Conservation (phyloP, 2,329 filamentous ascomycete species). For the Claviceps citrina region DNA sequence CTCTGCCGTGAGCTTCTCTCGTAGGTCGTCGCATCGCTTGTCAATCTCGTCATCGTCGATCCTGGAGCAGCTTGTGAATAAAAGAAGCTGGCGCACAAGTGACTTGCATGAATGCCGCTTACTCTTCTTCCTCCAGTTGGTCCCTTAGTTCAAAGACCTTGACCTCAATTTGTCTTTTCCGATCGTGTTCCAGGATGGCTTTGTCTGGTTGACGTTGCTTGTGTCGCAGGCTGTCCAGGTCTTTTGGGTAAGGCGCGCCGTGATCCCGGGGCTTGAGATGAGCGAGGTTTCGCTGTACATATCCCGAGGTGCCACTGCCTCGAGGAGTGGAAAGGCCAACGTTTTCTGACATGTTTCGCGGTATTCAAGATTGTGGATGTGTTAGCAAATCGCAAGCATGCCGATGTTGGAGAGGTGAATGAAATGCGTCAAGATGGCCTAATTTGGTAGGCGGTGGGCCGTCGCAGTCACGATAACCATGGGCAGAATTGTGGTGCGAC, state of each 20-base stretch:
- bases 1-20: constrained; percentile 25
- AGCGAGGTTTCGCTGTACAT: constrained; percentile 90
- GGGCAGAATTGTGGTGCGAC: constrained; percentile 16
- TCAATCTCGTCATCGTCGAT: constrained; percentile 88
- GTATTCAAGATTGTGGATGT: not conserved
- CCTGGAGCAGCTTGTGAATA: constrained; percentile 24
- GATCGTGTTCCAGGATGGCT: constrained; percentile 86
- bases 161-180: constrained; percentile 79
- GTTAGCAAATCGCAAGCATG: not conserved
- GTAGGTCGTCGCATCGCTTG: constrained; percentile 30
- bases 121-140: constrained; percentile 81
- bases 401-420: not conserved
- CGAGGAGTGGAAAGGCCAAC: constrained; percentile 89
- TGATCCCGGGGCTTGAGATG: constrained; percentile 74
- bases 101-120: constrained; percentile 5
- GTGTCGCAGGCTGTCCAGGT: constrained; percentile 55
- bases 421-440: not conserved
- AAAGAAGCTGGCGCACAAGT: not conserved
- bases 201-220: constrained; percentile 73
- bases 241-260: constrained; percentile 59
- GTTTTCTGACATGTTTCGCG: constrained; percentile 68
- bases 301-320: constrained; percentile 90
- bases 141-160: constrained; percentile 85
- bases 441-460: constrained; percentile 11
- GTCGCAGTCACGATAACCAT: constrained; percentile 4